Conservation (phyloP, 2,329 filamentous ascomycete genomes). For the Hypocrella siamensis region DNA sequence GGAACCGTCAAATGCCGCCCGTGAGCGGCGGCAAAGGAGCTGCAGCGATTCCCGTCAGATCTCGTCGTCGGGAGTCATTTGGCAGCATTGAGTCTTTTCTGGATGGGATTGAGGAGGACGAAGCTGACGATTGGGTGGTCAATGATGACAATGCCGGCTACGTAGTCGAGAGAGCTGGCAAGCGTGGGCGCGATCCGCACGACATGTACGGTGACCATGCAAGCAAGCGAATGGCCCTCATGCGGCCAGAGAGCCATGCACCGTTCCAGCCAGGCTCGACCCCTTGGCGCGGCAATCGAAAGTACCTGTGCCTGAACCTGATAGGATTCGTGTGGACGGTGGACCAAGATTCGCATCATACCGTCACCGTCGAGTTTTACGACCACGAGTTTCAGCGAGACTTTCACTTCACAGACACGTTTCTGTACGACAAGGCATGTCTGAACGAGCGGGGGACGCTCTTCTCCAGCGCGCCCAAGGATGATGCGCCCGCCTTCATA, state of each 20-base stretch:
- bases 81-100: constrained; percentile 78
- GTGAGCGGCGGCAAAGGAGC: constrained; percentile 36
- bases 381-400: constrained; percentile 84
- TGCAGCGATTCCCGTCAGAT: constrained; percentile 28
- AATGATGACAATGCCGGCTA: constrained; percentile 95
- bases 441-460: constrained; percentile 71
- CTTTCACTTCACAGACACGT: constrained; percentile 96
- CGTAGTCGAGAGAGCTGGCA: constrained; percentile 35
- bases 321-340: constrained; percentile 96
- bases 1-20: constrained; percentile 40
- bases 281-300: constrained; percentile 85
- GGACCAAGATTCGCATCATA: constrained; percentile 84
- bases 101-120: constrained; percentile 34
- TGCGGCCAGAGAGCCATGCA: constrained; percentile 56
- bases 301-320: constrained; percentile 85
- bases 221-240: constrained; percentile 33
- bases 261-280: constrained; percentile 90
- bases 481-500: constrained; percentile 57
- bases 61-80: constrained; percentile 44
- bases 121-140: constrained; percentile 67
- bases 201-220: constrained; percentile 30
- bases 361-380: constrained; percentile 94
- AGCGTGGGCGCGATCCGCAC: constrained; percentile 34
- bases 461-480: constrained; percentile 63
- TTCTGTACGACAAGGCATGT: constrained; percentile 90